Conservation (phyloP, 345 rosid genomes). For the Salix purpurea region DNA sequence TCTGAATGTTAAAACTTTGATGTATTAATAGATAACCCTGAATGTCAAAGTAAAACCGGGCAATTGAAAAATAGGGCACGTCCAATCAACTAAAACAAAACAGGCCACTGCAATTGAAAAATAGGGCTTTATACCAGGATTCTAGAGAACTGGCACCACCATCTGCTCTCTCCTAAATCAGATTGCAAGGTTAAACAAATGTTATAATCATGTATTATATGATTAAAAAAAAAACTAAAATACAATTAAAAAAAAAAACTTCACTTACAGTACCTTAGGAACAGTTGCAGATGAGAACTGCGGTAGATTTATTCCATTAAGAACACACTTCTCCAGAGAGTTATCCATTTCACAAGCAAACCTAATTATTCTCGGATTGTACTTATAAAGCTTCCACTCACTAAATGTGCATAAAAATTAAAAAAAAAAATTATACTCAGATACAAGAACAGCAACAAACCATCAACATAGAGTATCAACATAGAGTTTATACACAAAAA, state of each 20-base stretch:
- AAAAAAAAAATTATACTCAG: neutral
- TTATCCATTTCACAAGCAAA: slow-evolving; percentile 40
- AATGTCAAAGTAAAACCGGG: neutral
- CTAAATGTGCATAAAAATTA: slow-evolving; percentile 17
- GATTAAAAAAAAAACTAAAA: neutral
- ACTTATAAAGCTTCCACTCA: slow-evolving; percentile 64
- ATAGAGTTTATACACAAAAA: neutral
- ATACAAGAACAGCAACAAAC: neutral
- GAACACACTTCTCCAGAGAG: slow-evolving; percentile 16
- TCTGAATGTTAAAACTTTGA: neutral
- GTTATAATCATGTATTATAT: neutral
- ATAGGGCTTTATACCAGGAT: slow-evolving; percentile 34
- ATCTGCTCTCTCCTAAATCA: slow-evolving; percentile 23
- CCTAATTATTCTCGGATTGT: slow-evolving; percentile 43
- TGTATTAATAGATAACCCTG: neutral
- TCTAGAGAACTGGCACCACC: slow-evolving; percentile 22
- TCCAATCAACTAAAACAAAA: neutral
- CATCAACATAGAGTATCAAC: too few species aligned
- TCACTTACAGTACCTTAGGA: slow-evolving; percentile 53
- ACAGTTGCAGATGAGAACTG: slow-evolving; percentile 80
- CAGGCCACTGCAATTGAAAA: neutral
- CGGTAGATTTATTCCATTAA: slow-evolving; percentile 41
- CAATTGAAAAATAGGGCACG: too few species aligned
- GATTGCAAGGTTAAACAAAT: slow-evolving; percentile 4
- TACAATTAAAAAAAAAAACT: neutral